Conservation (phyloP, 768 basidiomycete species). For the Lenzites betulinus region DNA sequence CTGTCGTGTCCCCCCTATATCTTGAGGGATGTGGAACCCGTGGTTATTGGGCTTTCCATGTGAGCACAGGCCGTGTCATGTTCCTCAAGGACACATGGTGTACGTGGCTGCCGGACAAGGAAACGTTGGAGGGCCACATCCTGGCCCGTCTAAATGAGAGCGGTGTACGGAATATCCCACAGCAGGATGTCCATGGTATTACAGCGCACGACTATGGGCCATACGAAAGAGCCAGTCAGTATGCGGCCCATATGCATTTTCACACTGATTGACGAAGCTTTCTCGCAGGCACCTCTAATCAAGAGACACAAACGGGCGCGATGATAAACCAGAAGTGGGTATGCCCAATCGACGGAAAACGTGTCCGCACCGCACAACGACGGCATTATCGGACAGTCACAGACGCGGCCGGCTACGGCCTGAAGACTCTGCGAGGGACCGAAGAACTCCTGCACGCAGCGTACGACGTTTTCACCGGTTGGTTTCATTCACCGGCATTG, state of each 20-base stretch:
- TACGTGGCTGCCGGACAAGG: neutral
- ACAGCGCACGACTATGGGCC: neutral
- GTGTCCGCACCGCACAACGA: neutral
- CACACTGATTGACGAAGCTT: neutral
- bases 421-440: neutral
- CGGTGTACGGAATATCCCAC: neutral
- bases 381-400: neutral
- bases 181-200: neutral
- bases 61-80: neutral
- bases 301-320: neutral
- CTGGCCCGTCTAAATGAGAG: neutral
- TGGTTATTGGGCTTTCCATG: slow-evolving; percentile 8
- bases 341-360: neutral
- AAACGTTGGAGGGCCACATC: neutral
- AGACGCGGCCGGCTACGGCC: neutral
- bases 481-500: neutral
- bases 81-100: slow-evolving; percentile 15
- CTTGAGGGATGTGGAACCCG: slow-evolving; percentile 1
- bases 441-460: neutral
- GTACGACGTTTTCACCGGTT: neutral
- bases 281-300: neutral
- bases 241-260: neutral
- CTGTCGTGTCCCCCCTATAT: neutral
- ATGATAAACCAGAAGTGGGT: neutral
- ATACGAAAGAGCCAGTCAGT: neutral